Conservation (phyloP, 2,329 filamentous ascomycete species). For the Tolypocladium sp. region DNA sequence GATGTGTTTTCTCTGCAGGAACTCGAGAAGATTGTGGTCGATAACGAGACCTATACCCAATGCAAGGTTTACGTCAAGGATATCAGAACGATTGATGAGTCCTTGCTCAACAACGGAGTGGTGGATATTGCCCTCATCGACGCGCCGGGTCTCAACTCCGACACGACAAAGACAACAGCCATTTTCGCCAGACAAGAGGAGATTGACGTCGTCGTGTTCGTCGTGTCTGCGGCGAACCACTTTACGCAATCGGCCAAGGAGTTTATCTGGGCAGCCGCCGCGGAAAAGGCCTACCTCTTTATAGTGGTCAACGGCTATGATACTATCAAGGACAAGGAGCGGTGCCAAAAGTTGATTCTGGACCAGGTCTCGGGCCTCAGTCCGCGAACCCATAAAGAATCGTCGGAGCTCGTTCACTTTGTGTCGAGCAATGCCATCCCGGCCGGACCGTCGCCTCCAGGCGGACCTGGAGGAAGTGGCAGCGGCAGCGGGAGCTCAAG, state of each 20-base stretch:
- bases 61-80: conserved; percentile 98
- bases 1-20: conserved; percentile 72
- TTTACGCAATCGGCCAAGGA: conserved; percentile 97
- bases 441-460: conserved; percentile 49
- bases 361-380: conserved; percentile 85
- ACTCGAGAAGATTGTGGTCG: conserved; percentile 80
- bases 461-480: conserved; percentile 44
- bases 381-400: conserved; percentile 86
- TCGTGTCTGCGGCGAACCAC: conserved; percentile 94
- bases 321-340: conserved; percentile 80
- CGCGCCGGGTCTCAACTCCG: conserved; percentile 88
- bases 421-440: conserved; percentile 96
- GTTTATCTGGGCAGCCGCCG: conserved; percentile 90
- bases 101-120: conserved; percentile 90
- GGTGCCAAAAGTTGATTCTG: conserved; percentile 86
- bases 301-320: conserved; percentile 98
- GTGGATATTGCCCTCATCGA: conserved; percentile 98
- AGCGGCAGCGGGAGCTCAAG: conserved; percentile 42
- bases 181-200: conserved; percentile 96
- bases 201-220: conserved; percentile 97
- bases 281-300: conserved; percentile 97
- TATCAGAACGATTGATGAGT: conserved; percentile 80
- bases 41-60: conserved; percentile 81
- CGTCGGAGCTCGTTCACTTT: conserved; percentile 88
- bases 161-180: conserved; percentile 94